phyloP scores from a whole-genome alignment of 2,329 filamentous ascomycete species.

The Colletotrichum sp. region DNA sequence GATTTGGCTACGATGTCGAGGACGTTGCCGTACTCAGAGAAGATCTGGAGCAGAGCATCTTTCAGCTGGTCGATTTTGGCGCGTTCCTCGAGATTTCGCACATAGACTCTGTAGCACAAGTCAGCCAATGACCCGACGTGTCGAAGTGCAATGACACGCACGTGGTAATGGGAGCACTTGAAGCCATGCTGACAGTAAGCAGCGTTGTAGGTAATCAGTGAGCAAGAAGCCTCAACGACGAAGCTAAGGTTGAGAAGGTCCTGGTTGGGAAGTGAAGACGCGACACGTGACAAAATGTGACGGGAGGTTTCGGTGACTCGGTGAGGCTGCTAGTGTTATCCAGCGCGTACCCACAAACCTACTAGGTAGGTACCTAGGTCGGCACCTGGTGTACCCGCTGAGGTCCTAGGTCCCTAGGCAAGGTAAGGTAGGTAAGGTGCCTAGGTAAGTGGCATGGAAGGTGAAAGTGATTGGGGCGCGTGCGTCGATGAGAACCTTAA shows the following conservation, averaged over 20 bases:
- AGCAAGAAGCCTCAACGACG: neutral
- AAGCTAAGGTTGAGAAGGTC: neutral
- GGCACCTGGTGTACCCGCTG: too few species aligned
- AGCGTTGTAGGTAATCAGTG: neutral
- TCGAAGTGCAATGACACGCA: slow-evolving; percentile 78
- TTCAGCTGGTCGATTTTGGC: slow-evolving; percentile 82
- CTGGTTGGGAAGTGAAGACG: neutral
- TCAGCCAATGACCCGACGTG: slow-evolving; percentile 52
- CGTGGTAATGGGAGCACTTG: slow-evolving; percentile 62
- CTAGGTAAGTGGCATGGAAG: too few species aligned
- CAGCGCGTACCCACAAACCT: too few species aligned
- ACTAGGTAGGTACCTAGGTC: too few species aligned
- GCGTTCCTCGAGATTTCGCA: slow-evolving; percentile 89
- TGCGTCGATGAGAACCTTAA: too few species aligned
- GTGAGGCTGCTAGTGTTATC: neutral
- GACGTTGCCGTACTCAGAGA: slow-evolving; percentile 86
- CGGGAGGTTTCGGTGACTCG: neutral
- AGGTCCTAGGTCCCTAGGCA: too few species aligned
- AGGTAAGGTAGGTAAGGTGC: too few species aligned
- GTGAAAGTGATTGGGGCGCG: too few species aligned
- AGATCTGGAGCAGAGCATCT: slow-evolving; percentile 76
- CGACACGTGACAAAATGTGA: neutral
- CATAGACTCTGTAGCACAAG: slow-evolving; percentile 60
- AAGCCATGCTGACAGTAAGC: slow-evolving; percentile 36
- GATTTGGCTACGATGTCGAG: slow-evolving; percentile 87